Conservation (phyloP, 345 rosid genomes). For the Lepidium africanum region DNA sequence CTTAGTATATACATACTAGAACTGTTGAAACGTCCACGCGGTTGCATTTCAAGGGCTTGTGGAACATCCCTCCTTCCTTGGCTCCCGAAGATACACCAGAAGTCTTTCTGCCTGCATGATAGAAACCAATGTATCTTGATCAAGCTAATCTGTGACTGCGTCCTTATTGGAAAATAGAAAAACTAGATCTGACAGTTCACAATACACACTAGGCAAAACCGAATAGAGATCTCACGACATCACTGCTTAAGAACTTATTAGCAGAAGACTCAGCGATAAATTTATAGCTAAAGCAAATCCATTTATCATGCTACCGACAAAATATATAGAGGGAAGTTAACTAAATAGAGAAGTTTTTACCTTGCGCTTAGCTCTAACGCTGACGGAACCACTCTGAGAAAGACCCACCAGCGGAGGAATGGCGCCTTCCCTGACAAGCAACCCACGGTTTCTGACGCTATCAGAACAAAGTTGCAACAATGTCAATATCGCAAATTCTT, state of each 20-base stretch:
- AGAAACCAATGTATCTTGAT: background rate
- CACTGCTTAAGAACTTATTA: background rate
- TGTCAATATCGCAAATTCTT: constrained; percentile 79
- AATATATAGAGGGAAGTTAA: background rate
- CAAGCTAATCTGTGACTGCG: background rate
- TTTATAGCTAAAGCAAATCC: background rate
- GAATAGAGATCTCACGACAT: background rate
- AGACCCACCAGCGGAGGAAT: constrained; percentile 95
- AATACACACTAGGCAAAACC: background rate
- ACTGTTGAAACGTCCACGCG: constrained; percentile 1
- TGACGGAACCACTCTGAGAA: constrained; percentile 68
- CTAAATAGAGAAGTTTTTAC: constrained; percentile 19
- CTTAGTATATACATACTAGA: constrained; percentile 45
- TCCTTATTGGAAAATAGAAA: background rate
- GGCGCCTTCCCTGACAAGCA: constrained; percentile 96
- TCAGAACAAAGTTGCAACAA: constrained; percentile 75
- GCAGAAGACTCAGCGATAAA: background rate
- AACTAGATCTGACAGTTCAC: background rate
- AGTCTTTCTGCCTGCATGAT: constrained; percentile 82
- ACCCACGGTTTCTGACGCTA: constrained; percentile 65
- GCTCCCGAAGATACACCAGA: constrained; percentile 64
- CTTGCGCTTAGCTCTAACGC: constrained; percentile 74
- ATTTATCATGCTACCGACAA: background rate
- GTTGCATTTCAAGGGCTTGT: constrained; percentile 40
- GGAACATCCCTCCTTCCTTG: constrained; percentile 52